phyloP scores from a whole-genome alignment of 2,329 filamentous ascomycete genomes.

The Colletotrichum caudatum region DNA sequence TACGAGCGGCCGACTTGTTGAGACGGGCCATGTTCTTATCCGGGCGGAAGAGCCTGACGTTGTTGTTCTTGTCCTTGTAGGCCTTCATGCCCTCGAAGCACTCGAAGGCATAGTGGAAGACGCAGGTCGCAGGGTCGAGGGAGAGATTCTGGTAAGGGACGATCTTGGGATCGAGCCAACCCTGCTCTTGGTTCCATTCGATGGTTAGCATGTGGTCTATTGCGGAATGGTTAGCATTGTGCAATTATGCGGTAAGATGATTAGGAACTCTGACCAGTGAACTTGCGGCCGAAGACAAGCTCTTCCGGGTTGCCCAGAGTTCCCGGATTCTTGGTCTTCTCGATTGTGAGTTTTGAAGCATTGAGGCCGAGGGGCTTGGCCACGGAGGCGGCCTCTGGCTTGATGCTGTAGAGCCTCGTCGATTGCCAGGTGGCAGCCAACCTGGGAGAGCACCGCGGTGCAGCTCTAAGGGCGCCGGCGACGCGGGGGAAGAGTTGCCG shows the following conservation, averaged over 20 bases:
- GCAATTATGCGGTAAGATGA: not conserved
- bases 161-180: constrained; percentile 87
- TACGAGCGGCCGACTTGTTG: constrained; percentile 91
- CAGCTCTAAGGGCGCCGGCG: constrained; percentile 46
- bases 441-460: constrained; percentile 46
- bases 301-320: constrained; percentile 79
- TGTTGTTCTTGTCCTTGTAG: constrained; percentile 86
- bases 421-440: constrained; percentile 50
- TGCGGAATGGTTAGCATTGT: not conserved
- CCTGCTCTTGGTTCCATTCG: constrained; percentile 88
- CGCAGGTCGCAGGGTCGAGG: constrained; percentile 94
- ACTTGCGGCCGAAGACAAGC: constrained; percentile 89
- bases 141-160: constrained; percentile 96
- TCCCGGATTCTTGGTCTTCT: constrained; percentile 82
- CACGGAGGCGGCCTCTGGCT: constrained; percentile 61
- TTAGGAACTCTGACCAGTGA: constrained; percentile 75
- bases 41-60: constrained; percentile 89
- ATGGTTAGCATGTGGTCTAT: constrained; percentile 96
- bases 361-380: constrained; percentile 77
- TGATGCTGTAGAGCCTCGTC: constrained; percentile 64
- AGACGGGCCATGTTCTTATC: constrained; percentile 96
- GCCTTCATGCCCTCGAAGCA: constrained; percentile 99
- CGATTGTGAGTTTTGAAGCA: constrained; percentile 79
- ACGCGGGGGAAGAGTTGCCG: constrained; percentile 58
- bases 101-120: constrained; percentile 98